Conservation (phyloP, 345 rosid species). For the Cardiospermum halicacabum region DNA sequence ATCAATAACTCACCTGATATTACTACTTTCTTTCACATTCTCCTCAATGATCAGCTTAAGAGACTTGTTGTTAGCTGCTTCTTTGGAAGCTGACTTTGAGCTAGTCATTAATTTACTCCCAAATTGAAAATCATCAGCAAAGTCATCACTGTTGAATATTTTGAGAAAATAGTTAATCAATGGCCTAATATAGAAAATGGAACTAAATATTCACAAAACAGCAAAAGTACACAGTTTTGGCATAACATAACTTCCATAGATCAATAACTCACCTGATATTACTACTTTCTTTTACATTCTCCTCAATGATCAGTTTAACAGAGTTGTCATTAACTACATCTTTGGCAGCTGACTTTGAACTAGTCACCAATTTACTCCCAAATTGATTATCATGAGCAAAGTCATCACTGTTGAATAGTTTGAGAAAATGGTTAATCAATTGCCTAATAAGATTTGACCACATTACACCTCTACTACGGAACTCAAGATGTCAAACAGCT, state of each 20-base stretch:
- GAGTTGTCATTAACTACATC: slow-evolving; percentile 22
- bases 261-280: slow-evolving; percentile 33
- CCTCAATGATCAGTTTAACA: slow-evolving; percentile 24
- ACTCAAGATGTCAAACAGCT: background rate
- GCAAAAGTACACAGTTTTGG: slow-evolving; percentile 2
- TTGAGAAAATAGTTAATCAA: slow-evolving; percentile 12
- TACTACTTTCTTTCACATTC: slow-evolving; percentile 18
- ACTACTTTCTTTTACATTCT: slow-evolving; percentile 19
- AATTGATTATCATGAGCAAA: slow-evolving; percentile 17
- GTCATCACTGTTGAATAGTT: slow-evolving; percentile 30
- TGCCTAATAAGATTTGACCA: slow-evolving; percentile 15
- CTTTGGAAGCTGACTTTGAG: slow-evolving; percentile 17
- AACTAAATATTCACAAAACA: background rate
- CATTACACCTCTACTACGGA: background rate
- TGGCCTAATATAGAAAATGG: slow-evolving; percentile 18
- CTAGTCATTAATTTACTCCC: slow-evolving; percentile 25
- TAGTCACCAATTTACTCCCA: slow-evolving; percentile 26
- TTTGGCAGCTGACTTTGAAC: slow-evolving; percentile 15
- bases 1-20: slow-evolving; percentile 33
- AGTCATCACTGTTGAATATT: slow-evolving; percentile 30
- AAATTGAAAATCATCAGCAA: slow-evolving; percentile 18
- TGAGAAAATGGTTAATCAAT: slow-evolving; percentile 14
- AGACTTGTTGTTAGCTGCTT: slow-evolving; percentile 21
- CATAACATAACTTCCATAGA: background rate
- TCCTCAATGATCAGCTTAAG: slow-evolving; percentile 24